These are phyloP conservation scores for Cercospora nicotianae DNA, from an alignment of 2,329 filamentous ascomycete genomes.

Conservation along the genomic window DNA sequence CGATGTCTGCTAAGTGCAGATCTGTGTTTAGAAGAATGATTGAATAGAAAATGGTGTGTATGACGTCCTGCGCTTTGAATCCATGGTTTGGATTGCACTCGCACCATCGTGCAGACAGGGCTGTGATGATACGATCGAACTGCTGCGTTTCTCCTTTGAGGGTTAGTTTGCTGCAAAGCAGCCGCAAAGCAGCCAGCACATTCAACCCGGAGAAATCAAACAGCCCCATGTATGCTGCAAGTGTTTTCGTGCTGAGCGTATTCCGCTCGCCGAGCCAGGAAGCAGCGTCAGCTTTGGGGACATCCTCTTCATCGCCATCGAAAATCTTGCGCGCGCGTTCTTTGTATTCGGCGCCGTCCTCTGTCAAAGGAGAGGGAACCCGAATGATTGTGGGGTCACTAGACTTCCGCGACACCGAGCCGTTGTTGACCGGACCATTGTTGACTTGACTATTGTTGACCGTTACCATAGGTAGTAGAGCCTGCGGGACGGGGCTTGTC, in stretches of 20 bases:
- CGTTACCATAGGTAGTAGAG: conserved; percentile 22
- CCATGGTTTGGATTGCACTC: conserved; percentile 89
- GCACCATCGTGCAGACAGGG: conserved; percentile 88
- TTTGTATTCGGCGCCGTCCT: conserved; percentile 61
- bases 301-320: conserved; percentile 78
- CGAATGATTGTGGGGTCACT: conserved; percentile 30
- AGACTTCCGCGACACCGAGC: conserved; percentile 41
- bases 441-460: not conserved
- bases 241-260: conserved; percentile 53
- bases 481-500: conserved; percentile 23
- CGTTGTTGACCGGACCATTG: conserved; percentile 51
- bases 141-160: conserved; percentile 94
- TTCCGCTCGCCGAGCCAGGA: conserved; percentile 79
- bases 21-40: conserved; percentile 95
- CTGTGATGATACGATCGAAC: conserved; percentile 88
- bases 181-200: conserved; percentile 74
- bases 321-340: conserved; percentile 80
- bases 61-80: conserved; percentile 89
- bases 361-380: conserved; percentile 26
- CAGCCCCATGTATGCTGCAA: conserved; percentile 84
- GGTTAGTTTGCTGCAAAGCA: conserved; percentile 76
- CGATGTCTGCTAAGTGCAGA: conserved; percentile 90
- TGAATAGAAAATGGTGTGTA: conserved; percentile 96
- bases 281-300: conserved; percentile 76
- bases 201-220: conserved; percentile 84